These are phyloP conservation scores for Colletotrichum sp. DNA, from an alignment of 2,329 filamentous ascomycete species.

Conservation along the genomic window DNA sequence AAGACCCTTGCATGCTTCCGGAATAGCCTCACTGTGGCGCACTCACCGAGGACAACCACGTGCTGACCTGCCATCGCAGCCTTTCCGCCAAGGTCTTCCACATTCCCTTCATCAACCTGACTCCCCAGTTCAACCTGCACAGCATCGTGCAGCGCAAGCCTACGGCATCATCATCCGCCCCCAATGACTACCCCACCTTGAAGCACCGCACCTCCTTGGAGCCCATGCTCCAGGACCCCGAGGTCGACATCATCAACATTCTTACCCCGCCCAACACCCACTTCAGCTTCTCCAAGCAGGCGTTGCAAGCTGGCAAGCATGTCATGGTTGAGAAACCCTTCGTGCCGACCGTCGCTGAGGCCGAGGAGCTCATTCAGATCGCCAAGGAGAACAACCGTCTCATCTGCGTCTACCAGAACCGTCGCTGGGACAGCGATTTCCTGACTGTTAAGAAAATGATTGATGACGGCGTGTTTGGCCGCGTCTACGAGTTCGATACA, in stretches of 20 bases:
- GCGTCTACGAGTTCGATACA: constrained; percentile 78
- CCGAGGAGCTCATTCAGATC: constrained; percentile 62
- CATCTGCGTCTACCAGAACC: constrained; percentile 76
- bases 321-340: constrained; percentile 86
- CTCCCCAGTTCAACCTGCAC: constrained; percentile 69
- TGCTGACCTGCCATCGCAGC: constrained; percentile 34
- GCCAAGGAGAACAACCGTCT: constrained; percentile 55
- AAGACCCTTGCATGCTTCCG: background rate
- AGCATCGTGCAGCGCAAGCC: constrained; percentile 78
- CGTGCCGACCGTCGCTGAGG: constrained; percentile 72
- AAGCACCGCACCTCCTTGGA: constrained; percentile 68
- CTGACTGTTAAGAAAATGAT: constrained; percentile 70
- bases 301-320: constrained; percentile 74
- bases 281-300: constrained; percentile 66
- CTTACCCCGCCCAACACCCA: constrained; percentile 76
- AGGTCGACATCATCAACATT: constrained; percentile 72
- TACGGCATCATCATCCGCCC: constrained; percentile 70
- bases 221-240: constrained; percentile 67
- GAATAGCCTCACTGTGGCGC: background rate
- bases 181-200: constrained; percentile 67
- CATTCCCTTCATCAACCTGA: constrained; percentile 75
- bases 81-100: constrained; percentile 80
- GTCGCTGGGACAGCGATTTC: constrained; percentile 81
- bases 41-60: background rate
- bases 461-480: constrained; percentile 63